A percentile compares a stretch with the other conserved stretches of the same genome.
Evolutionary conservation across 805 yeast genomes (phyloP).

Genomic region (Brettanomyces nanus): DNA sequence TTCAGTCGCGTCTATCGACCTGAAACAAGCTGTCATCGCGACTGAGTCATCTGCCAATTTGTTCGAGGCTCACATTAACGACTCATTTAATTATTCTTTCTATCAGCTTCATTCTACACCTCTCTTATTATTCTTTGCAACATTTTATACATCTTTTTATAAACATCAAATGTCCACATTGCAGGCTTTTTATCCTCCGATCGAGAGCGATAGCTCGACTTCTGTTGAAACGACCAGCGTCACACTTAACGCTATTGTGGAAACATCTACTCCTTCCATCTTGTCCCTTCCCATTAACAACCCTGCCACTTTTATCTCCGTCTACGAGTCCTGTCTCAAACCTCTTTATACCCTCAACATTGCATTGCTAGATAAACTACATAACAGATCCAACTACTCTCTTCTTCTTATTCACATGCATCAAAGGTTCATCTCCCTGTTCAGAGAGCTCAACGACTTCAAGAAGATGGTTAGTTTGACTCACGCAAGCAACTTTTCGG

Average conservation of each 20-base stretch:
- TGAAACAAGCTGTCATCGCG: no score
- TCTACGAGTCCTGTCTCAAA: constrained; percentile 6
- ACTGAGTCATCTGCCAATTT: no score
- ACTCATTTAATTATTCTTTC: no score
- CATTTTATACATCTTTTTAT: no score
- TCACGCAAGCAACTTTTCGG: not conserved
- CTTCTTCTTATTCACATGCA: constrained; percentile 7
- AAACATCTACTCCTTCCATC: constrained; percentile 1
- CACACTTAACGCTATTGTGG: not conserved
- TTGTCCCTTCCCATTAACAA: constrained; percentile 2
- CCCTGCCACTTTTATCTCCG: constrained; percentile 2
- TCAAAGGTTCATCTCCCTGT: not conserved
- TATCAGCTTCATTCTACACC: no score
- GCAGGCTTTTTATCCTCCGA: constrained; percentile 1
- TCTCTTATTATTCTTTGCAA: no score
- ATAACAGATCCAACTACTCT: constrained; percentile 6
- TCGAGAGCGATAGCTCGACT: not conserved
- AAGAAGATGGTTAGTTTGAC: constrained; percentile 1
- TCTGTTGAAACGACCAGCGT: not conserved
- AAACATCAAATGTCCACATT: constrained; percentile 3
- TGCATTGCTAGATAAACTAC: constrained; percentile 9
- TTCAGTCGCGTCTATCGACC: no score
- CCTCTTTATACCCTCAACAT: constrained; percentile 7
- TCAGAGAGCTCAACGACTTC: constrained; percentile 2
- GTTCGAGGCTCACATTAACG: no score